Base-by-base conservation (phyloP, 2,329 filamentous ascomycete species). In the Colletotrichum sp. region DNA sequence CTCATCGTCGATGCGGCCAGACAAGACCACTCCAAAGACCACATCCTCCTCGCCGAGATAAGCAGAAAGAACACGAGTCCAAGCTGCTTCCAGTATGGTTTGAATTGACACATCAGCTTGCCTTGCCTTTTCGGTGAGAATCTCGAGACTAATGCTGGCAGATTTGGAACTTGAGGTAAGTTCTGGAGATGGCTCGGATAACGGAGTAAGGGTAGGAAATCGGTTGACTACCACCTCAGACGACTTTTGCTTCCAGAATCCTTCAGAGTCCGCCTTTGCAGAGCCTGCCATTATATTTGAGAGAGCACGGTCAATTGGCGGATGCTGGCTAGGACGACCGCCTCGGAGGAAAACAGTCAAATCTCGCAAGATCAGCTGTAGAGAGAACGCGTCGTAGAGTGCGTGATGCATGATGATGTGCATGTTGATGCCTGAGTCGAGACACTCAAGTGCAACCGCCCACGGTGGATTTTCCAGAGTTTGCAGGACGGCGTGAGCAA, bases 301-400 rank as follows among this genome's bases (percentile, higher is more conserved):
- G 2, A 92, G 80, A 1, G 82, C 85, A 0, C 78, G 68, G 28
- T 86, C 82, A 24, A 89, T 81, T 1, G 73, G 61, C 2, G 68
- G 52, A 7, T 68, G 59, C 14, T 68, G n/a, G 6, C 39, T 18
- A 2, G 78, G 67, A 7, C 75, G 24, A 10, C 72, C 61, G 9
- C 80, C 80, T 4, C 78, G 69, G 7, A 88, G 52, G 8, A 82
- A 39, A 2, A 63, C 65, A 1, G 80, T 78, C 14, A 98, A 86
- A 78, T 94, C 91, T 1, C 86, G 81, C 3, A 98, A 84, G 1
- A 98, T 88, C 1, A 87, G 81, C 5, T 90, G 87, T 13, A 98
- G 85, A 10, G 95, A 96, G 55, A 92, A 89, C 0, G 95, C 96
- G 85, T 98, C 96, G 78, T 98, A 98, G 0, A 98, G 86, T 1